Evolutionary conservation across 306 rosid species (phyloP), one percentile per base, ranked within the genome.

Genomic region (Castanea mollissima): DNA sequence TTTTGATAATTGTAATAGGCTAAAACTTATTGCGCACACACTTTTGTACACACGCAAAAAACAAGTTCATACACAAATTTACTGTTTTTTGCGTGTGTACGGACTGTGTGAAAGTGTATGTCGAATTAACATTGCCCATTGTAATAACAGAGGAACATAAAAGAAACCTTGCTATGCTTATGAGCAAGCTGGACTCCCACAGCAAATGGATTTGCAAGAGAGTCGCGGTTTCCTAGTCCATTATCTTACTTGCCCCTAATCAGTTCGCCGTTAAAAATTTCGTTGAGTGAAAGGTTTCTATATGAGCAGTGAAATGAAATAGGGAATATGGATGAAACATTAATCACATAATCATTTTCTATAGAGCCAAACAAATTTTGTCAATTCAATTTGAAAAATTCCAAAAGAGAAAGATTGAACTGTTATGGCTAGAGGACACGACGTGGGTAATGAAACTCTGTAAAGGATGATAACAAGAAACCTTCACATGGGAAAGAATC

Each of bases 401-500:
- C 62, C 44, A 79, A 41, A 72, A 65, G 76, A 65, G 67, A 77
- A 51, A 71, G 27, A 31, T 7, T 10, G 54, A 31, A 10, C 54
- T 49, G 54, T 49, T 13, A 12, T 49, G 54, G 15, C 54, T 49
- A 3, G 54, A 1, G 54, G 34, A 65, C 55, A 55, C 35, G 51
- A 73, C 52, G 55, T 35, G 68, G 65, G 32, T 56, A 23, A 27
- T 34, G 55, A 72, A 32, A 15, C 59, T 52, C 31, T n/a, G 72
- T 69, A 59, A 59, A 71, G 72, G 62, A 29, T 71, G 38, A 49
- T 16, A 60, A 44, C 46, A 31, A 59, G 59, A 57, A 27, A 78
- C 12, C 41, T 69, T 78, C 81, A 78, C 81, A 70, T 78, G 70
- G 81, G 4, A 57, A 44, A 20, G 59, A 27, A 46, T 71, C 23